Evolutionary conservation across 176 grass and related monocot genomes (phyloP).

Genomic region (Ampelocalamus luodianensis): DNA sequence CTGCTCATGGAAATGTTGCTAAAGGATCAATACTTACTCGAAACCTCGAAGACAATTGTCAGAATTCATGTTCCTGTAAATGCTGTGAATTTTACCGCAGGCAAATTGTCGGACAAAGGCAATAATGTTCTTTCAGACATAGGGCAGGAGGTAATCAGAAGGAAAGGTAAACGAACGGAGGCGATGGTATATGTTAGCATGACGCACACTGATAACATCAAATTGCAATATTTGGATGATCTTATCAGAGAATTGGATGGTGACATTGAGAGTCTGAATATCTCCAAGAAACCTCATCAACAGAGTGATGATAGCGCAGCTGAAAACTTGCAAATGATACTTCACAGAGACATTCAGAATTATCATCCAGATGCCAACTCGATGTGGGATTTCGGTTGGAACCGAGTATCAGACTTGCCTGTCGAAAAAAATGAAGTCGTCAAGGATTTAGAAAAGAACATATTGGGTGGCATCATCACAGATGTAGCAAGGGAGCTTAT

Average conservation of each 20-base stretch:
- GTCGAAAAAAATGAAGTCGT: constrained; percentile 59
- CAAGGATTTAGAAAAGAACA: constrained; percentile 74
- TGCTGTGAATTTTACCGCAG: constrained; percentile 14
- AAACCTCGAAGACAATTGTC: constrained; percentile 58
- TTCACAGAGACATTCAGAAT: constrained; percentile 64
- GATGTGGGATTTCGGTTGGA: constrained; percentile 86
- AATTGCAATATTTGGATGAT: constrained; percentile 48
- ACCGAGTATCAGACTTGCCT: constrained; percentile 23
- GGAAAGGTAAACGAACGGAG: constrained; percentile 62
- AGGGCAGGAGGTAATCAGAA: constrained; percentile 65
- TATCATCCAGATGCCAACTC: constrained; percentile 72
- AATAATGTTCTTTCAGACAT: constrained; percentile 65
- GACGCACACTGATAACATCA: background rate
- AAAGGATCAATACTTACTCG: constrained; percentile 64
- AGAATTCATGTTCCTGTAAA: constrained; percentile 42
- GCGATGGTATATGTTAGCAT: constrained; percentile 31
- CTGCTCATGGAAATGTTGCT: constrained; percentile 58
- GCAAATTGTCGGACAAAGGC: constrained; percentile 52
- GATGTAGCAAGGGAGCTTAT: constrained; percentile 77
- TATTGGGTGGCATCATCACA: constrained; percentile 73
- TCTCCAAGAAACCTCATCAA: constrained; percentile 32
- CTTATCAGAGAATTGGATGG: constrained; percentile 76
- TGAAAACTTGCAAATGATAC: constrained; percentile 51
- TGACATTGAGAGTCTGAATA: constrained; percentile 65
- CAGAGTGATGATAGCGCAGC: constrained; percentile 21